These are phyloP conservation scores for Colletotrichum lentis DNA, from an alignment of 2,329 filamentous ascomycete genomes.

Conservation along the genomic window DNA sequence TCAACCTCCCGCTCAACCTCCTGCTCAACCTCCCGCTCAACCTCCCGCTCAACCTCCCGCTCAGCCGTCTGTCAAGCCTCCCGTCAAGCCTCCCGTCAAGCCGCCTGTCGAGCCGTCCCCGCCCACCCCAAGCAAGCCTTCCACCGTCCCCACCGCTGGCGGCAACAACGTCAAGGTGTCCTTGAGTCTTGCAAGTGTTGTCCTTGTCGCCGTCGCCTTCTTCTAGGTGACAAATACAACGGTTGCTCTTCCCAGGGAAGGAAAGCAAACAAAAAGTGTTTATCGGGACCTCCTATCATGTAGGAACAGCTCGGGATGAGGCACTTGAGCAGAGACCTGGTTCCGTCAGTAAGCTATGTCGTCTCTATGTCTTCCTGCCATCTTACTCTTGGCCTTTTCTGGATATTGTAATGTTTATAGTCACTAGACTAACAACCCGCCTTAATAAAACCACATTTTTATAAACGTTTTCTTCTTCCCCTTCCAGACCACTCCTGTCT, in stretches of 20 bases:
- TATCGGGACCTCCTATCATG: not conserved
- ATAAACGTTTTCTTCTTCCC: not conserved
- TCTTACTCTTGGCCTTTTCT: not conserved
- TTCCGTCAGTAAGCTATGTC: not conserved
- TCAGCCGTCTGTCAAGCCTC: too few relatives aligned
- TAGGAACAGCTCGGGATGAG: not conserved
- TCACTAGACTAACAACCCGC: not conserved
- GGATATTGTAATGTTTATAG: not conserved
- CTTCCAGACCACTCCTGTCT: not conserved
- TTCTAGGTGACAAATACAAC: conserved; percentile 11
- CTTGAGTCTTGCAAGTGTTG: conserved; percentile 18
- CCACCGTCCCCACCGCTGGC: conserved; percentile 24
- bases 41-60: conserved; percentile 10
- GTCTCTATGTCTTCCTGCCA: too few relatives aligned
- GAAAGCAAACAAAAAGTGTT: not conserved
- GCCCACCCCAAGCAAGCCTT: conserved; percentile 3
- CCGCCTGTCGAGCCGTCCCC: conserved; percentile 8
- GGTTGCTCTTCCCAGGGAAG: not conserved
- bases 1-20: conserved; percentile 4
- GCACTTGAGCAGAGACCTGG: not conserved
- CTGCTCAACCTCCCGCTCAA: not conserved
- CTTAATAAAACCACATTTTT: not conserved
- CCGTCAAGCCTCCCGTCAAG: conserved; percentile 7
- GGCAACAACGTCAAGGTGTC: conserved; percentile 27
- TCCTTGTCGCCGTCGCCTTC: conserved; percentile 14